phyloP scores from a whole-genome alignment of 2,329 filamentous ascomycete species.

The Drechslerella stenobrocha region DNA sequence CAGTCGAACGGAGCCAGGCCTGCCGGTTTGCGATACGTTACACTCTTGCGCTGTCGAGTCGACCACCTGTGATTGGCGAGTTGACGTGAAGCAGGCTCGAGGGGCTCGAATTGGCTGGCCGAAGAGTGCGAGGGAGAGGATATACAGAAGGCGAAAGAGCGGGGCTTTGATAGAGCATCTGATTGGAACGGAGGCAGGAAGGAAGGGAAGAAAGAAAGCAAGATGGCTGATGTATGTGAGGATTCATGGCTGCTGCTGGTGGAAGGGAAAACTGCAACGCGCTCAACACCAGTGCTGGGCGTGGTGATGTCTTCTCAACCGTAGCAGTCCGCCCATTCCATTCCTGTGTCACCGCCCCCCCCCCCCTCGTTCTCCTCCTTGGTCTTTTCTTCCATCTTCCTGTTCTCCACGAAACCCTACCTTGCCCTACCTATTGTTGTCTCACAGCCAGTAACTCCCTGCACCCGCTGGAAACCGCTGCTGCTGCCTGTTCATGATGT shows the following conservation, averaged over 20 bases:
- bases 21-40: slow-evolving; percentile 1
- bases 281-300: slow-evolving; percentile 18
- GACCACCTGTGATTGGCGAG: background rate
- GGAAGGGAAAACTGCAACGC: slow-evolving; percentile 23
- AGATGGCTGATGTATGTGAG: slow-evolving; percentile 38
- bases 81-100: background rate
- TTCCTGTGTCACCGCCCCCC: background rate
- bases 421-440: background rate
- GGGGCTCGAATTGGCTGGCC: background rate
- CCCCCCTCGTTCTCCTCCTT: background rate
- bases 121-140: background rate
- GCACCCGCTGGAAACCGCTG: too few relatives aligned
- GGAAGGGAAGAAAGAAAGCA: slow-evolving; percentile 4
- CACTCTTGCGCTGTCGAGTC: background rate
- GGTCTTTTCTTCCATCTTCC: background rate
- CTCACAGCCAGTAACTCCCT: background rate
- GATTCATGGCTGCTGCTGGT: background rate
- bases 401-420: background rate
- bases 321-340: too few relatives aligned
- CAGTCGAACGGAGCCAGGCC: background rate
- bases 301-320: background rate
- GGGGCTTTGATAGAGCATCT: background rate
- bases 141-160: background rate
- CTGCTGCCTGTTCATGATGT: background rate
- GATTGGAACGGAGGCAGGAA: slow-evolving; percentile 5